These are phyloP conservation scores for Hymenoscyphus salicellus DNA, from an alignment of 2,329 filamentous ascomycete species.

Conservation along the genomic window DNA sequence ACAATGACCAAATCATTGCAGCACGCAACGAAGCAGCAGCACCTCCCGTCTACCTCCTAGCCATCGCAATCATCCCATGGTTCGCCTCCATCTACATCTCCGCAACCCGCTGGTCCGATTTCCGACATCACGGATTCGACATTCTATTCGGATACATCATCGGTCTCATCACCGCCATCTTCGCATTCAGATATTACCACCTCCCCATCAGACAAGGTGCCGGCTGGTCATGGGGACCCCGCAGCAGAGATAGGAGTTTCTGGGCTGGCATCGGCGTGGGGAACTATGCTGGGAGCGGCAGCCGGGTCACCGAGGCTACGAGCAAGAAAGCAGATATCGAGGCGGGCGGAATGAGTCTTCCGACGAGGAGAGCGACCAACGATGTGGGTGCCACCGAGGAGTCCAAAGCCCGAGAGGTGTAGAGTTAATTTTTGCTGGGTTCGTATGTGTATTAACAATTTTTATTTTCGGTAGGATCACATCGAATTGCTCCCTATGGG, in stretches of 20 bases:
- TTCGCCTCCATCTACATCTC: slow-evolving; percentile 75
- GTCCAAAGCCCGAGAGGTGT: slow-evolving; percentile 4
- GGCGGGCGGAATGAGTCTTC: slow-evolving; percentile 11
- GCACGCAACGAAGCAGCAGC: slow-evolving; percentile 73
- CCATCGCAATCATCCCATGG: slow-evolving; percentile 67
- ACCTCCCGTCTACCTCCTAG: slow-evolving; percentile 75
- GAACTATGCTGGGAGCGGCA: slow-evolving; percentile 33
- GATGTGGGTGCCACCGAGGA: slow-evolving; percentile 20
- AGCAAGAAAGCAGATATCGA: slow-evolving; percentile 5
- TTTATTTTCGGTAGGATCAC: slow-evolving; percentile 15
- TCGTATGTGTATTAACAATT: slow-evolving; percentile 12
- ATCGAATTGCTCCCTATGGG: slow-evolving; percentile 20
- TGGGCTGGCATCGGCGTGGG: slow-evolving; percentile 65
- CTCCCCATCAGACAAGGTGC: slow-evolving; percentile 73
- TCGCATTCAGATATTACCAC: slow-evolving; percentile 84
- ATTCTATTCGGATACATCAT: slow-evolving; percentile 82
- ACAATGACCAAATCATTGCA: slow-evolving; percentile 41
- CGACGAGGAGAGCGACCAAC: slow-evolving; percentile 13
- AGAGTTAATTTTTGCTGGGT: not conserved
- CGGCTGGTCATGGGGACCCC: slow-evolving; percentile 86
- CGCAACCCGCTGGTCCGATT: slow-evolving; percentile 84
- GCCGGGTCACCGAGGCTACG: not conserved
- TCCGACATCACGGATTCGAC: slow-evolving; percentile 88
- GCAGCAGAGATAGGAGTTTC: slow-evolving; percentile 70
- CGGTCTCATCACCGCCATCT: slow-evolving; percentile 66